phyloP scores from a whole-genome alignment of 1,139 yeast species.

The Protomyces inouyei region DNA sequence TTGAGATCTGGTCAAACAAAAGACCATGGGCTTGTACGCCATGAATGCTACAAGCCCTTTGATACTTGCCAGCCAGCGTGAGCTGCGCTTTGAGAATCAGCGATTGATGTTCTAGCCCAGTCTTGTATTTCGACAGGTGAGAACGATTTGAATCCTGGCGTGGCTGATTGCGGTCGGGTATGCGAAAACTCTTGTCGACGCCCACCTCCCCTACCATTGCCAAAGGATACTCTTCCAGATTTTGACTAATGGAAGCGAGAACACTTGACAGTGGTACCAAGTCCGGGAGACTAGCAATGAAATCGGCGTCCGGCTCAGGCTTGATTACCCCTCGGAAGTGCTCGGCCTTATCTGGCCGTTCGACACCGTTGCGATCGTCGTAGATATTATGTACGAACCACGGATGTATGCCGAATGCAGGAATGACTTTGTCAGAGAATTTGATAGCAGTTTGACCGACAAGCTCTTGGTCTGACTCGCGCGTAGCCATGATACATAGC shows the following conservation, averaged over 20 bases:
- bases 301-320: conserved; percentile 43
- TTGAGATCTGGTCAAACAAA: conserved; percentile 47
- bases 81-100: conserved; percentile 51
- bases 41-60: conserved; percentile 66
- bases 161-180: conserved; percentile 47
- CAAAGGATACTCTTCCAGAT: conserved; percentile 36
- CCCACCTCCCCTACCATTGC: conserved; percentile 80
- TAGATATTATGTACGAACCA: conserved; percentile 88
- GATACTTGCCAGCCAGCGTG: conserved; percentile 48
- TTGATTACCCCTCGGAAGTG: conserved; percentile 56
- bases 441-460: conserved; percentile 37
- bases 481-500: conserved; percentile 41
- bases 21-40: conserved; percentile 74
- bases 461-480: conserved; percentile 39
- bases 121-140: conserved; percentile 47
- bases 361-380: conserved; percentile 52
- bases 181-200: conserved; percentile 66
- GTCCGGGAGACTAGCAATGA: conserved; percentile 54
- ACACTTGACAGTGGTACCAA: conserved; percentile 51
- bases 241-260: conserved; percentile 39
- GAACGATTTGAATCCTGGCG: conserved; percentile 27
- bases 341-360: conserved; percentile 35
- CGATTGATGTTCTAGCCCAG: conserved; percentile 61
- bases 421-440: conserved; percentile 44
- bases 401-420: conserved; percentile 51